Evolutionary conservation across 768 basidiomycete genomes (phyloP).

Genomic region (Boletus huronensis): DNA sequence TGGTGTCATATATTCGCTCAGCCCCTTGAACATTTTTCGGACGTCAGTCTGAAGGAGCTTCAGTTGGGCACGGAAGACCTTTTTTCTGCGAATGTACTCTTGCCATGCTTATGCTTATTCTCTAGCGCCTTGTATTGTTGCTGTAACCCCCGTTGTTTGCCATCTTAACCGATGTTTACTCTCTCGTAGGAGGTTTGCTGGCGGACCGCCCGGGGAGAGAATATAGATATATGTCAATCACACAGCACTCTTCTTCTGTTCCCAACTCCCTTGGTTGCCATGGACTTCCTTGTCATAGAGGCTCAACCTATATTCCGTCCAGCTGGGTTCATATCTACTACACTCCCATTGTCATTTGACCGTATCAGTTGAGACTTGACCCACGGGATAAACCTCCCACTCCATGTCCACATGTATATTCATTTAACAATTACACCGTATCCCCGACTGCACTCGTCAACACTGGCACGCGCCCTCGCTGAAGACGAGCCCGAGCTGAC

Average conservation of each 20-base stretch:
- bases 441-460: background rate
- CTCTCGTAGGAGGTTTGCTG: constrained; percentile 9
- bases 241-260: background rate
- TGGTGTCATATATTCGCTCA: background rate
- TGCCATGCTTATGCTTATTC: background rate
- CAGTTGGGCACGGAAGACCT: background rate
- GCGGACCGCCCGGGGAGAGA: background rate
- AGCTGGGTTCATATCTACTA: no score
- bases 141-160: background rate
- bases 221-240: background rate
- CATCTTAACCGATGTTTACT: background rate
- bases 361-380: background rate
- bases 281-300: background rate
- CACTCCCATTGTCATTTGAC: background rate
- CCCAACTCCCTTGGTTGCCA: background rate
- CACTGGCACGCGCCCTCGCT: background rate
- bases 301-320: background rate
- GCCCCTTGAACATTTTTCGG: background rate
- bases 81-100: background rate
- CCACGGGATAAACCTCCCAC: background rate
- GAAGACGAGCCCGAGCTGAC: constrained; percentile 7
- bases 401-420: background rate
- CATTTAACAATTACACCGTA: background rate
- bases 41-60: background rate
- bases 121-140: background rate